Evolutionary conservation across 2,329 filamentous ascomycete species (phyloP).

Genomic region (Xylaria sp.): DNA sequence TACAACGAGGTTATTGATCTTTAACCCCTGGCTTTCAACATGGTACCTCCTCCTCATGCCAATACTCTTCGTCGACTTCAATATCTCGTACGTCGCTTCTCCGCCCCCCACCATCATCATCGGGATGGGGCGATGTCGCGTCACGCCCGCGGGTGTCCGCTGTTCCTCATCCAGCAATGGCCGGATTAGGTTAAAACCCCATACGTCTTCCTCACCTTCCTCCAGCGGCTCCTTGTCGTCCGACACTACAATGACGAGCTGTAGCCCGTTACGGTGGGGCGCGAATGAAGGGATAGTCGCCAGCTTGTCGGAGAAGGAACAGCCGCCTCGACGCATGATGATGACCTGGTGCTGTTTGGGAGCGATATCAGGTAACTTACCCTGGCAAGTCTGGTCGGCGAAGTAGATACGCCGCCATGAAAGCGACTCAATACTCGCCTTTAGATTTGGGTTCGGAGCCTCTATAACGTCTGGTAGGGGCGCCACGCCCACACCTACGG

Average conservation of each 20-base stretch:
- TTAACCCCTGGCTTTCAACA: constrained; percentile 81
- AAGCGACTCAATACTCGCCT: constrained; percentile 57
- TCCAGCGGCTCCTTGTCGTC: constrained; percentile 60
- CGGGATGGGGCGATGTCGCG: constrained; percentile 76
- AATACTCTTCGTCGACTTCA: constrained; percentile 72
- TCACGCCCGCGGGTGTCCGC: constrained; percentile 73
- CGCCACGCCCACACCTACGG: constrained; percentile 68
- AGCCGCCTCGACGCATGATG: constrained; percentile 82
- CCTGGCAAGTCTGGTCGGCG: constrained; percentile 73
- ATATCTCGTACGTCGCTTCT: constrained; percentile 69
- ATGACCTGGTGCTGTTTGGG: constrained; percentile 76
- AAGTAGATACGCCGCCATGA: constrained; percentile 78
- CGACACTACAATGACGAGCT: constrained; percentile 83
- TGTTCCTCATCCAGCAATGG: constrained; percentile 83
- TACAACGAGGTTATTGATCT: constrained; percentile 82
- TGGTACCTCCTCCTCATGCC: constrained; percentile 82
- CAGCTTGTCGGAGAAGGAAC: constrained; percentile 85
- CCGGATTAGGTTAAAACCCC: constrained; percentile 53
- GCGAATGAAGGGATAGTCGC: constrained; percentile 83
- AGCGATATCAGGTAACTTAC: constrained; percentile 62
- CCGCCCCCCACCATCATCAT: constrained; percentile 86
- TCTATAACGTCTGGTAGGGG: constrained; percentile 74
- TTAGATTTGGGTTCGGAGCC: constrained; percentile 57
- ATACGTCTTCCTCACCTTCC: constrained; percentile 45
- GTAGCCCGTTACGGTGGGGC: constrained; percentile 69